A percentile compares a stretch with the other conserved stretches of the same genome.
phyloP scores from a whole-genome alignment of 2,329 filamentous ascomycete genomes.

The Xylaria sp. region DNA sequence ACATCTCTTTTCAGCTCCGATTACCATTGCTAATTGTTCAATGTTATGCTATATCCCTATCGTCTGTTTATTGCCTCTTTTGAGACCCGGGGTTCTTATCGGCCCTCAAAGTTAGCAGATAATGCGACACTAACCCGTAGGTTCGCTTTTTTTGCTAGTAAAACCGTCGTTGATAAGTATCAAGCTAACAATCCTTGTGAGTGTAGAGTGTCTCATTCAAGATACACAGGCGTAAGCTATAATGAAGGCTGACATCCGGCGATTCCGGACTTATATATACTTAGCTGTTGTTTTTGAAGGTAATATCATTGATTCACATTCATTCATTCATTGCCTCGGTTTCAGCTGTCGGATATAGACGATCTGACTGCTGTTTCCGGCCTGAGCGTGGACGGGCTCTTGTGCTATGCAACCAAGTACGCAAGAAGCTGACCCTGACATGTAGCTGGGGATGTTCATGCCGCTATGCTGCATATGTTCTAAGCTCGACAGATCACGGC shows the following conservation, averaged over 20 bases:
- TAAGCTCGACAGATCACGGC: constrained; percentile 7
- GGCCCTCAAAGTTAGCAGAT: background rate
- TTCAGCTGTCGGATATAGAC: constrained; percentile 9
- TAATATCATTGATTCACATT: background rate
- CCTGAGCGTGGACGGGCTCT: background rate
- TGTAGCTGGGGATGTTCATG: constrained; percentile 14
- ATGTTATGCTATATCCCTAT: background rate
- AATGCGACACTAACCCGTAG: constrained; percentile 2
- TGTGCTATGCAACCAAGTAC: constrained; percentile 24
- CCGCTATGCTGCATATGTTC: constrained; percentile 17
- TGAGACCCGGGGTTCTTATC: constrained; percentile 4
- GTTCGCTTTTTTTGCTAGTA: background rate
- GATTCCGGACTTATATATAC: too few species aligned
- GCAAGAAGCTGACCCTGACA: constrained; percentile 21
- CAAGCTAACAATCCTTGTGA: background rate
- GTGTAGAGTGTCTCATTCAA: background rate
- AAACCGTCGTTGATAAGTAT: background rate
- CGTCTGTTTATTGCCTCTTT: background rate
- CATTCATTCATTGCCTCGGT: constrained; percentile 11
- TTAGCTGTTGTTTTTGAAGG: background rate
- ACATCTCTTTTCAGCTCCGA: constrained; percentile 28
- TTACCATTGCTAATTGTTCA: constrained; percentile 1
- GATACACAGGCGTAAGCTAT: background rate
- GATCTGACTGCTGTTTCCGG: background rate
- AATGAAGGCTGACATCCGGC: background rate